phyloP scores from a whole-genome alignment of 345 rosid genomes.

The Eucalyptus cladocalyx region DNA sequence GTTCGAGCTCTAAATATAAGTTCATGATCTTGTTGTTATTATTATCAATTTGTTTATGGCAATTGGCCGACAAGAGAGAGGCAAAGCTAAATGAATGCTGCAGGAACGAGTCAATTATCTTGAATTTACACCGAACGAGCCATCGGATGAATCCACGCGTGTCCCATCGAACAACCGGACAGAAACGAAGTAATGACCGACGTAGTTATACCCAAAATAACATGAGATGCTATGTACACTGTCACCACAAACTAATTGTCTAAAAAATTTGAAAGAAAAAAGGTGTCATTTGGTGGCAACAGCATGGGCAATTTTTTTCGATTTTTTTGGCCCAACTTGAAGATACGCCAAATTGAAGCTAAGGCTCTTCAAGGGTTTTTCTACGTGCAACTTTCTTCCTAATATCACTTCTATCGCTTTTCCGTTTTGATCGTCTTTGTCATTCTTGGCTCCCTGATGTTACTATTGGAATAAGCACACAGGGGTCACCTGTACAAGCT shows the following conservation, averaged over 20 bases:
- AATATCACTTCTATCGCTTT: not conserved
- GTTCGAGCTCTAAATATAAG: not conserved
- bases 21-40: too few species aligned
- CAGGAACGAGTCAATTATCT: not conserved
- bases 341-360: not conserved
- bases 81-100: not conserved
- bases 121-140: not conserved
- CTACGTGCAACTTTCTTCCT: not conserved
- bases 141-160: not conserved
- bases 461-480: not conserved
- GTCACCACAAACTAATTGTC: not conserved
- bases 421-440: not conserved
- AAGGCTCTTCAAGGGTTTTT: not conserved
- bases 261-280: not conserved
- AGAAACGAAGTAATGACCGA: not conserved
- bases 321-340: not conserved
- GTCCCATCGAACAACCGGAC: not conserved
- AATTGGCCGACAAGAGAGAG: not conserved
- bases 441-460: not conserved
- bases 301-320: not conserved
- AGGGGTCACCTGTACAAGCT: accelerated
- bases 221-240: not conserved
- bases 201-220: not conserved
- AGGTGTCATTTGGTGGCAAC: not conserved
- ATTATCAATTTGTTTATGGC: not conserved